phyloP scores from a whole-genome alignment of 2,329 filamentous ascomycete genomes.

The Aspergillus awamori region DNA sequence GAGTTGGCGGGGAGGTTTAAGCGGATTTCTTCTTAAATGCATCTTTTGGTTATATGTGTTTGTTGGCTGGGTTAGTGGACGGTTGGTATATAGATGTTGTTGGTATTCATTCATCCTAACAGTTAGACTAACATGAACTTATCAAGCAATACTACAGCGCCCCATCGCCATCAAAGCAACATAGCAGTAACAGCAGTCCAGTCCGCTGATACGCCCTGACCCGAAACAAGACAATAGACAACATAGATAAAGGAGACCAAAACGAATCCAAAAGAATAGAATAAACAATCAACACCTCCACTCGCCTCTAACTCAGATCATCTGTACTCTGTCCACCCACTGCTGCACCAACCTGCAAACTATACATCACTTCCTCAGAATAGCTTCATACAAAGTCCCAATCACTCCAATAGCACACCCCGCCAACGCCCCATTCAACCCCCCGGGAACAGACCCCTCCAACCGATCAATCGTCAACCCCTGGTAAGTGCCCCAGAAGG shows the following conservation, averaged over 20 bases:
- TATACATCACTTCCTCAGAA: constrained; percentile 42
- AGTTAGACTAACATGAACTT: no score
- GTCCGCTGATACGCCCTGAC: no score
- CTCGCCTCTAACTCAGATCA: no score
- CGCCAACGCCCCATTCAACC: constrained; percentile 43
- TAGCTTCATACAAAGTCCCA: constrained; percentile 51
- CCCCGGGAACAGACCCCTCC: constrained; percentile 42
- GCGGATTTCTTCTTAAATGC: constrained; percentile 7
- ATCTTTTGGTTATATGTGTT: no score
- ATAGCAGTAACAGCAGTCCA: no score
- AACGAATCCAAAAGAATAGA: no score
- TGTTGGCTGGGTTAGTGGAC: no score
- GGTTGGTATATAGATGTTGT: not conserved
- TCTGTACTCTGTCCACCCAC: not conserved
- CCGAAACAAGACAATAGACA: no score
- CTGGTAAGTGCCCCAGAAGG: constrained; percentile 42
- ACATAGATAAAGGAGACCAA: no score
- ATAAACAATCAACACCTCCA: no score
- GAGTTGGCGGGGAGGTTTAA: constrained; percentile 56
- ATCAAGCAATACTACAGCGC: no score
- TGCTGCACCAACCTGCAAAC: not conserved
- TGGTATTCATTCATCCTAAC: not conserved
- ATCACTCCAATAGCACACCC: constrained; percentile 46
- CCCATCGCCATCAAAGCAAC: no score
- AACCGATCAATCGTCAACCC: constrained; percentile 41